Conservation (phyloP, 176 grass and related monocot species). For the Pontederia crassipes region DNA sequence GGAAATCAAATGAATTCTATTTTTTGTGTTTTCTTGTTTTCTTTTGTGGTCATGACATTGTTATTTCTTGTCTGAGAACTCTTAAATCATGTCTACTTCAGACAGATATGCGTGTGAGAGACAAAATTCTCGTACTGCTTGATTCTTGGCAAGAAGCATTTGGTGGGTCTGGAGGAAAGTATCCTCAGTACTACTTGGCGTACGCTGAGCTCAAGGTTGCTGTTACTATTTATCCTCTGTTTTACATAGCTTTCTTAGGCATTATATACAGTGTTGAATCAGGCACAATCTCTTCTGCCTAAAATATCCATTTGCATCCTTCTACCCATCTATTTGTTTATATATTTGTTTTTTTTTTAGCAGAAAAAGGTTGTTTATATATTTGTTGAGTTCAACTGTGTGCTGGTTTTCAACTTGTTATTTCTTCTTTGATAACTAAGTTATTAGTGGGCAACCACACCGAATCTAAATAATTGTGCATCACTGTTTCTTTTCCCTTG, state of each 20-base stretch:
- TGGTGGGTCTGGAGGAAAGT: conserved; percentile 55
- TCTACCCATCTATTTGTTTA: no score
- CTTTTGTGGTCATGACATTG: not conserved
- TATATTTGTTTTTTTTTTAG: no score
- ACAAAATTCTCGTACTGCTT: conserved; percentile 57
- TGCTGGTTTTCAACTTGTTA: no score
- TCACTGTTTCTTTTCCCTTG: not conserved
- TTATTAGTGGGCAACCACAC: no score
- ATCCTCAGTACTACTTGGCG: conserved; percentile 71
- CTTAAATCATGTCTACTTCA: conserved; percentile 3
- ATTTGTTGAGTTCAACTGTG: no score
- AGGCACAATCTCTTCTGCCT: not conserved
- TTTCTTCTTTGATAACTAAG: no score
- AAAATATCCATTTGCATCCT: not conserved
- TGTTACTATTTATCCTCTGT: not conserved
- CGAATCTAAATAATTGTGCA: no score
- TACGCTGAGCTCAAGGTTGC: conserved; percentile 65
- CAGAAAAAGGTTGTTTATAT: no score
- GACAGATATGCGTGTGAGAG: conserved; percentile 59
- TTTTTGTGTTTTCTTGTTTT: not conserved
- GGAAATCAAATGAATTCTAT: no score
- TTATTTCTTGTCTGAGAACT: not conserved
- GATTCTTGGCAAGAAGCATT: conserved; percentile 95
- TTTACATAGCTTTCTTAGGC: not conserved
- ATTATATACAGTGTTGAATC: not conserved